Base-by-base conservation (phyloP, 768 basidiomycete genomes). In the Xanthoconium purpureum region DNA sequence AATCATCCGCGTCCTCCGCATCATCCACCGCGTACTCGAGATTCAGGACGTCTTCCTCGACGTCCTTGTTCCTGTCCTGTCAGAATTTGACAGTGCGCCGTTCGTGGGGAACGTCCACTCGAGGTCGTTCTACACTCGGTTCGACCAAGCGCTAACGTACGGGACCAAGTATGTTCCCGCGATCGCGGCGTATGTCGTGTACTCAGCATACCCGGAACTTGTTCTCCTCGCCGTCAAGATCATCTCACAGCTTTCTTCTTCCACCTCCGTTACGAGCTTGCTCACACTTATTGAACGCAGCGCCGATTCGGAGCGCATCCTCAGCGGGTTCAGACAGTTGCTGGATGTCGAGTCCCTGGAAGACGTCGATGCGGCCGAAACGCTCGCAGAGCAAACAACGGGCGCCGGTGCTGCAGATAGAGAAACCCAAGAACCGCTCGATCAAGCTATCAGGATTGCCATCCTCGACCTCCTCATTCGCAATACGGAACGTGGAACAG, bases 11-110 rank as follows among this genome's bases (percentile, higher is more conserved):
- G 83, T 91, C 8, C 77, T 98, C 36, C 79, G 94, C 51, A 91
- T 96, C 59, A 78, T 92, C 15, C 82, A 85, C 58, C 86, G 93
- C 1, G 80, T 89, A 0, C 75, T 98, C 55, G 90, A 94, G 59
- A 80, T 93, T 29, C 94, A 98, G 66, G 86, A 89, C 48, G 81
- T 93, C 53, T 97, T 95, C 77, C 78, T 94, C 40, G 94, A 98
- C 52, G 85, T 94, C 24, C 81, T 96, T 47, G 74, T 96, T 4
- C 92, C 93, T 3, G 73, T 88, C 20, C 80, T 95, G 9, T 75
- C 82, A 18, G 87, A 92, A 52, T 77, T 84, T 55, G 83, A 83
- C 57, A 81, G 80, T 57, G 69, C 80, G 0, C 69, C 80, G 0
- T 66, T 86, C 45, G 72, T 84, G 28, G 84, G 84, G 30, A 77